Conservation (phyloP, 1,284 basidiomycete species). For the Crepidotus sp. region DNA sequence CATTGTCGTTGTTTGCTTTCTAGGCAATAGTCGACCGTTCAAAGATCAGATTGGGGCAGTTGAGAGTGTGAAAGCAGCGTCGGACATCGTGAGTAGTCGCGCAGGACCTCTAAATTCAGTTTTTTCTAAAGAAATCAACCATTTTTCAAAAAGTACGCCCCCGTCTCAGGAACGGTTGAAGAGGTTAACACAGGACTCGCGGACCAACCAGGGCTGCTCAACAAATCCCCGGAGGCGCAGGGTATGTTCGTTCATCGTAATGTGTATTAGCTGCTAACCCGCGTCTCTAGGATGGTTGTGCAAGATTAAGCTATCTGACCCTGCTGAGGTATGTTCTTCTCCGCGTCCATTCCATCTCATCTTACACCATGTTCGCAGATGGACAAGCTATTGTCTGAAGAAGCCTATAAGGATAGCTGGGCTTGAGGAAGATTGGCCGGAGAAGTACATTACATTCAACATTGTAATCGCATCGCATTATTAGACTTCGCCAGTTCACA, state of each 20-base stretch:
- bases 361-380: conserved; percentile 38
- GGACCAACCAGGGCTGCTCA: conserved; percentile 72
- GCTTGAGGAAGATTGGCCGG: conserved; percentile 31
- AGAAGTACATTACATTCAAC: conserved; percentile 10
- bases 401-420: conserved; percentile 72
- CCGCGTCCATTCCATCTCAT: background rate
- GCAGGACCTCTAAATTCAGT: conserved; percentile 8
- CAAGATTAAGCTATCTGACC: conserved; percentile 81
- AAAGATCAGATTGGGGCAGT: conserved; percentile 90
- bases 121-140: conserved; percentile 4
- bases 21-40: background rate
- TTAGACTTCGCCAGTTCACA: background rate
- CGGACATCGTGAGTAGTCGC: conserved; percentile 69
- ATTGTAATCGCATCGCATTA: conserved; percentile 4
- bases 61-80: conserved; percentile 97
- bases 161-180: conserved; percentile 78
- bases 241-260: conserved; percentile 42
- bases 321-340: conserved; percentile 54
- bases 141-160: conserved; percentile 63
- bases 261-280: background rate
- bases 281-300: conserved; percentile 81
- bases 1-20: conserved; percentile 6
- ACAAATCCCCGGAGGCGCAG: conserved; percentile 81
- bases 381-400: conserved; percentile 64
- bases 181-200: conserved; percentile 74